Evolutionary conservation across 305 asterid genomes (phyloP), one percentile per base, ranked within the genome.

Genomic region (Stenogyne calaminthoides): DNA sequence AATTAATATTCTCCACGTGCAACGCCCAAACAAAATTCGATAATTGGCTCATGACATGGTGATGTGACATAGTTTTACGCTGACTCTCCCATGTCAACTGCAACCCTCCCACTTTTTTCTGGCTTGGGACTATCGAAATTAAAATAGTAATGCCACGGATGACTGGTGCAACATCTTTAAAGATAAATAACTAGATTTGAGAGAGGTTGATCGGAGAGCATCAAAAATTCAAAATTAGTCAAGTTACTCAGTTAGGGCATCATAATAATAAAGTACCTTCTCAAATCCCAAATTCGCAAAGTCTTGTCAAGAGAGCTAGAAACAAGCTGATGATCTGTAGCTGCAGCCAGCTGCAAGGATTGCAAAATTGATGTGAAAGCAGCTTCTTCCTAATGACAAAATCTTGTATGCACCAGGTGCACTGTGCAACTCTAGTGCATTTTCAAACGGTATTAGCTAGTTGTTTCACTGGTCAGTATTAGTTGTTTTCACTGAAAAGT

Each of bases 221-320:
- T 56, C 34, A 44, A n/a, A n/a, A n/a, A n/a, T n/a, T n/a, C n/a
- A n/a, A 34, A 25, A 52, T 42, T 4, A 73, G 14, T 64, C 25
- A 46, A 16, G 22, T 5, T n/a, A 29, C 19, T 11, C 61, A 36
- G 40, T 34, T 64, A 66, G 47, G 70, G 47, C 49, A 25, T 20
- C 69, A 74, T 18, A 32, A 57, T 9, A 49, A 56, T 16, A 55
- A 64, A n/a, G 75, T 85, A 94, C 99, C 93, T 95, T 87, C 99
- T 89, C 87, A 92, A 85, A 84, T 95, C 99, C 99, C 99, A 95
- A 80, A 89, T 85, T 73, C 90, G 85, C 71, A 95, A 58, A 22
- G 96, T 90, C 83, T 81, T 87, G 82, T 95, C 97, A 44, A 88
- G 98, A 74, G 99, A 90, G 87, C 98, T 94, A 42, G 97, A 92